Evolutionary conservation across 2,329 filamentous ascomycete genomes (phyloP), one percentile per base, ranked within the genome.

Genomic region (Verticillium alfalfae): DNA sequence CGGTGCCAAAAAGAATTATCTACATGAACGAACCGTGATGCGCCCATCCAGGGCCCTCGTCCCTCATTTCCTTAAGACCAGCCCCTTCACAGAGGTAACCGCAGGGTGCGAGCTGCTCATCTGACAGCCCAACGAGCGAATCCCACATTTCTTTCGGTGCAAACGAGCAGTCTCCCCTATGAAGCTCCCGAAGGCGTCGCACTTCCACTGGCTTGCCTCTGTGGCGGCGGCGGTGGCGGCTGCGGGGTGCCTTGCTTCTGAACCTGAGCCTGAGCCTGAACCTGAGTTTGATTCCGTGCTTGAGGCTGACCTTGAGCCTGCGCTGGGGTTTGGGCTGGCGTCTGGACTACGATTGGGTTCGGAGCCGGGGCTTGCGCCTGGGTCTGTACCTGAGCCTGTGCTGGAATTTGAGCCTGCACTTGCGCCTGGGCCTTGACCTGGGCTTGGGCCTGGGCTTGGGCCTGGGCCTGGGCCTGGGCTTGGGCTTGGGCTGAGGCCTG

Each of bases 171-270:
- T 58, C 76, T 84, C 0, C 84, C 81, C 56, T 80, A 85, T 63
- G 79, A 80, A 0, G 82, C 82, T 56, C 31, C 56, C 58, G 74
- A 75, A 36, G 75, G 75, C 9, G 76, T 78, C 39, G 75, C 76
- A 49, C 76, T 78, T 45, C 74, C 73, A 52, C 76, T 78, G 15
- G 74, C 66, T 60, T 77, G 73, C 41, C 76, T 73, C 58, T 68
- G 66, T 12, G 57, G 66, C 26, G 64, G 68, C 13, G 57, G 66
- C 26, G 64, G 68, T 59, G 66, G 67, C 26, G 64, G 62, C 38
- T 65, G 64, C 34, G 60, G 55, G n/a, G 45, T 49, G 22, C 45
- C 45, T 49, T 49, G 38, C 64, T 66, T 18, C 31, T 61, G 61
- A 15, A 62, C 60, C 56, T 70, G 67, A 34, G 63, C 64, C 36